These are phyloP conservation scores for Aspergillus ruber DNA, from an alignment of 2,329 filamentous ascomycete species.

Conservation along the genomic window DNA sequence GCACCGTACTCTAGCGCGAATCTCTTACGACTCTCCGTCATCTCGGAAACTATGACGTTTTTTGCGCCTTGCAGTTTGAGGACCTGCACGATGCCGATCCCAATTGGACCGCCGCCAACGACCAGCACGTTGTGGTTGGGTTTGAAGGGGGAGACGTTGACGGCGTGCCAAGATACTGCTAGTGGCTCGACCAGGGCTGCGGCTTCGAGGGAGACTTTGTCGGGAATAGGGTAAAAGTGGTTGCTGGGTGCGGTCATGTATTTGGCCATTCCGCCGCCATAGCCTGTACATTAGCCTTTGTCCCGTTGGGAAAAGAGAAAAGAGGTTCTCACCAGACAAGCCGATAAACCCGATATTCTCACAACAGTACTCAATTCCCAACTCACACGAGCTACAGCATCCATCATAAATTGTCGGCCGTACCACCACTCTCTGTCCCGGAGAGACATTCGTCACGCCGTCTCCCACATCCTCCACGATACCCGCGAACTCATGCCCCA, in stretches of 20 bases:
- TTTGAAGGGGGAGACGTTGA: constrained; percentile 44
- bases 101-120: constrained; percentile 58
- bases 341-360: constrained; percentile 50
- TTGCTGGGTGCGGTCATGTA: constrained; percentile 19
- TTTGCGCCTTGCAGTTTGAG: constrained; percentile 48
- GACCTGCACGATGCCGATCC: constrained; percentile 54
- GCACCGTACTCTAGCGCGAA: constrained; percentile 53
- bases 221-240: constrained; percentile 20
- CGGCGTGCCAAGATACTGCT: constrained; percentile 59
- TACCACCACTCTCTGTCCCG: constrained; percentile 44
- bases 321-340: constrained; percentile 30
- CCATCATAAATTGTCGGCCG: constrained; percentile 43
- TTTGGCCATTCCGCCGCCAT: constrained; percentile 23
- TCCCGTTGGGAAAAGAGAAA: too few species aligned
- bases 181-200: constrained; percentile 57
- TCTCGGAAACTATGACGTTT: constrained; percentile 54
- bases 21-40: constrained; percentile 45
- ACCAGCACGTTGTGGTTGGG: constrained; percentile 47
- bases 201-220: constrained; percentile 37
- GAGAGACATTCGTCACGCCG: constrained; percentile 43
- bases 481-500: constrained; percentile 62
- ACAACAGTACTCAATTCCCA: constrained; percentile 56
- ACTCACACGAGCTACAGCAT: constrained; percentile 43
- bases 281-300: constrained; percentile 9
- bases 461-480: constrained; percentile 53